A percentile compares a stretch with the other conserved stretches of the same genome.
Conservation (phyloP, 768 basidiomycete genomes). For the Hysterangium stoloniferum region DNA sequence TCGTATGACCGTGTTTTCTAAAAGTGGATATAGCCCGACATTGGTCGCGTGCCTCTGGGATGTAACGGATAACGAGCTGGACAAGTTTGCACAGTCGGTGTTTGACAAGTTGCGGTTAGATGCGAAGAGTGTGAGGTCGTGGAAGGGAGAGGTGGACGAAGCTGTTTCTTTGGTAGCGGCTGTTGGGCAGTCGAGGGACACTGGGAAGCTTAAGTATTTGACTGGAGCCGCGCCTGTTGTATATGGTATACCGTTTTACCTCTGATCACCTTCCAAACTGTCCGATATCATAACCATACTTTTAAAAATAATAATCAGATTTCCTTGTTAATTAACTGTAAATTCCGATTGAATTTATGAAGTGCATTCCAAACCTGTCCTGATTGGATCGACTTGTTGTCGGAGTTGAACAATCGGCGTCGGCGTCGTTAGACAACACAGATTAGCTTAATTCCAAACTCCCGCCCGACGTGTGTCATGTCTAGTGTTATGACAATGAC, state of each 20-base stretch:
- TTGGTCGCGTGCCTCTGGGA: constrained; percentile 97
- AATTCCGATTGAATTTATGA: too few species aligned
- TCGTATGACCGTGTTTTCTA: background rate
- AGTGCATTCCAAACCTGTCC: too few species aligned
- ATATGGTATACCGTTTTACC: constrained; percentile 91
- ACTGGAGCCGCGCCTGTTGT: constrained; percentile 94
- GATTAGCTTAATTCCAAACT: background rate
- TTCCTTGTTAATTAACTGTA: too few species aligned
- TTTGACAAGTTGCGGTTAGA: constrained; percentile 63
- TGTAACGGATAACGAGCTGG: constrained; percentile 95
- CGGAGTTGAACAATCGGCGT: too few species aligned
- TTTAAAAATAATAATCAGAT: too few species aligned
- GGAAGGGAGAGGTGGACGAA: constrained; percentile 18
- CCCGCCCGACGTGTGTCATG: background rate
- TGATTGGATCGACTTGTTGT: too few species aligned
- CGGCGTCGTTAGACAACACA: too few species aligned
- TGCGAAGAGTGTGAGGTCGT: constrained; percentile 18
- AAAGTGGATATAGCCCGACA: constrained; percentile 54
- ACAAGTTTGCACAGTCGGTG: constrained; percentile 81
- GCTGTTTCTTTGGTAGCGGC: constrained; percentile 58
- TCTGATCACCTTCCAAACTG: constrained; percentile 28
- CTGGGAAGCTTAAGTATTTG: constrained; percentile 85
- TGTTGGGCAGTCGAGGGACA: constrained; percentile 68
- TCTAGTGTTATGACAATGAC: constrained; percentile 7
- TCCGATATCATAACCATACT: too few species aligned